Conservation (phyloP, 108 stramenopile species). For the Aurantiochytrium sp. region DNA sequence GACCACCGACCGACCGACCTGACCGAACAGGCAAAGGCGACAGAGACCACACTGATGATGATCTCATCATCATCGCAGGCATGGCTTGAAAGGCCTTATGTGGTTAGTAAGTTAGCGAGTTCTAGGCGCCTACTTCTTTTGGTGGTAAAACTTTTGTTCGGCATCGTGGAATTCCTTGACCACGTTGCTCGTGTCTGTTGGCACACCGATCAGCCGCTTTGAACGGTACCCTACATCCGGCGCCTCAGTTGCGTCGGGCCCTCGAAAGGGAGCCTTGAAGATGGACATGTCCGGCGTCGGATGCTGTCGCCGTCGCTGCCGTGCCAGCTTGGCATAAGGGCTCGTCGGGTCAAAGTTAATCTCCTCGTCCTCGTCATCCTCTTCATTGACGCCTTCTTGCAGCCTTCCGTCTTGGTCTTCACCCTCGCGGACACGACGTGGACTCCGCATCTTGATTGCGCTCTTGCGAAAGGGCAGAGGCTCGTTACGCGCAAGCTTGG, state of each 20-base stretch:
- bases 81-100: too few relatives aligned
- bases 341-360: not conserved
- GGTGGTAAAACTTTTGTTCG: not conserved
- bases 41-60: too few relatives aligned
- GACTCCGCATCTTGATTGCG: not conserved
- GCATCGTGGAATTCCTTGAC: not conserved
- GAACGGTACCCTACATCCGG: not conserved
- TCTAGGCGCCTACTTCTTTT: too few relatives aligned
- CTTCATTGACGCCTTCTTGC: not conserved
- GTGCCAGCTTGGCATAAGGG: not conserved
- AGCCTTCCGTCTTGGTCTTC: not conserved
- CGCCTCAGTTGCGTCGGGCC: not conserved
- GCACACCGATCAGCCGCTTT: not conserved
- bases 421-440: not conserved
- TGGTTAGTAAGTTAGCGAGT: too few relatives aligned
- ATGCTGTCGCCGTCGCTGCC: not conserved
- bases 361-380: not conserved
- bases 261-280: not conserved
- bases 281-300: not conserved
- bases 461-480: not conserved
- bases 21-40: too few relatives aligned
- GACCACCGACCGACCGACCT: too few relatives aligned
- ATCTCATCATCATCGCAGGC: too few relatives aligned
- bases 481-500: constrained; percentile 10
- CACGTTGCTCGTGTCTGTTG: not conserved